Base-by-base conservation (phyloP, 371 early-diverging fungal genomes). In the Mortierella sp. region DNA sequence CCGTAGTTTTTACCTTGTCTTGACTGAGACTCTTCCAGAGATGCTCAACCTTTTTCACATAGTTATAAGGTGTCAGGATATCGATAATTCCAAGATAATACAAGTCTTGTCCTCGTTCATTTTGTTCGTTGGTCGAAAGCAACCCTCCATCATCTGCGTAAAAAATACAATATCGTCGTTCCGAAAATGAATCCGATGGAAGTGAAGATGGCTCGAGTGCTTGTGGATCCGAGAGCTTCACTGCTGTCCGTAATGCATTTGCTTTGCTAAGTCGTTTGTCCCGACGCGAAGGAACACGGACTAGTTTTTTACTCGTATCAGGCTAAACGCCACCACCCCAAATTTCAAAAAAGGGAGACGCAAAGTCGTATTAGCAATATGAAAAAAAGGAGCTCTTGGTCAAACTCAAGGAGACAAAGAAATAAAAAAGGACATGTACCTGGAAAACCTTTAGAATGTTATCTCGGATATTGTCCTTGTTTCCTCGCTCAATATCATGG, bases 71-170 rank as follows among this genome's bases (percentile, higher is more conserved):
- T 21, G 99, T 99, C 60, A 99, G 85, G 50, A 98, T 97, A 73
- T 99, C 99, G 59, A 99, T 98, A 60, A 98, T 89, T 6, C 98
- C 98, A 30, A 98, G 72, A 74, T 93, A 97, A 84, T 98, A 98
- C 7, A 98, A 84, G 53, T 90, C 86, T 52, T 90, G 81, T 5
- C 88, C 82, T 1, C 88, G 84, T 37, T 84, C 74, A 81, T 95
- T 88, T 26, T 81, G 58, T 53, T 87, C 89, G 73, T 93, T 91
- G 1, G 97, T 93, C 14, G 97, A 89, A 44, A 84, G 83, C 67
- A 93, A 92, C 1, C 99, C 99, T 55, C 98, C 98, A 53, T 95
- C 88, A 60, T 97, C 97, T 21, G 89, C 87, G 70, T 96, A 96
- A 80, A 97, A 97, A 47, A 93, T 80, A 66, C 92, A 95, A 62